Base-by-base conservation (phyloP, 768 basidiomycete genomes). In the Chalciporus chontae region DNA sequence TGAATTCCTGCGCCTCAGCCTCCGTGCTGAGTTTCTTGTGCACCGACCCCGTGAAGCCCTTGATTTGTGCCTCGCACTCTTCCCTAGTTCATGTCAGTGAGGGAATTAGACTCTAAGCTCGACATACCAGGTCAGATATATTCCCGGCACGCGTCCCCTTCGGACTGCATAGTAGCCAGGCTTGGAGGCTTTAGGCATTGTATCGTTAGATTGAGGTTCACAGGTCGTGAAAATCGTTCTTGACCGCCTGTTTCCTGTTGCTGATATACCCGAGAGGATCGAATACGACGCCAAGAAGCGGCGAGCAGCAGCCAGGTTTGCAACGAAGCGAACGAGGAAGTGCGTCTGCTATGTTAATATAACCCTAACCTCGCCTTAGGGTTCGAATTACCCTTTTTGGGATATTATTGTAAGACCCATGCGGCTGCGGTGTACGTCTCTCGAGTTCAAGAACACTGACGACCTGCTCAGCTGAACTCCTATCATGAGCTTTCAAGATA, bases 131-230 rank as follows among this genome's bases (percentile, higher is more conserved):
- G 81, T 77, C 2, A 53, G 50, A 63, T 84, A 94, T 4, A 94
- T 71, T 0, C 92, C 92, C 0, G 83, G 75, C 10, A 59, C 54
- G 31, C 72, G 69, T 9, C 92, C 92, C n/a, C 66, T 71, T 31
- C 71, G 73, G 8, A 95, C 90, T 21, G 89, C 87, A 63, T 91
- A 93, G 64, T 77, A 90, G 4, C 64, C 72, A n/a, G 55, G 69
- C 62, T 78, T 80, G 14, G 65, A 49, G 2, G 67, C 57, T 46
- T 70, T 73, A 1, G 69, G 70, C 73, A 76, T 73, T 2, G 45
- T 38, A 19, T 14, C 26, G 31, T 36, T 14, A 15, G 15, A 15
- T 36, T 43, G 29, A 8, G 21, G 29, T 13, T 31, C 42, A 32
- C 43, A 47, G 26, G 15, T 21, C 8, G 19, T 38, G 43, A 49